These are phyloP conservation scores for Huntiella savannae DNA, from an alignment of 2,329 filamentous ascomycete genomes.

Conservation along the genomic window DNA sequence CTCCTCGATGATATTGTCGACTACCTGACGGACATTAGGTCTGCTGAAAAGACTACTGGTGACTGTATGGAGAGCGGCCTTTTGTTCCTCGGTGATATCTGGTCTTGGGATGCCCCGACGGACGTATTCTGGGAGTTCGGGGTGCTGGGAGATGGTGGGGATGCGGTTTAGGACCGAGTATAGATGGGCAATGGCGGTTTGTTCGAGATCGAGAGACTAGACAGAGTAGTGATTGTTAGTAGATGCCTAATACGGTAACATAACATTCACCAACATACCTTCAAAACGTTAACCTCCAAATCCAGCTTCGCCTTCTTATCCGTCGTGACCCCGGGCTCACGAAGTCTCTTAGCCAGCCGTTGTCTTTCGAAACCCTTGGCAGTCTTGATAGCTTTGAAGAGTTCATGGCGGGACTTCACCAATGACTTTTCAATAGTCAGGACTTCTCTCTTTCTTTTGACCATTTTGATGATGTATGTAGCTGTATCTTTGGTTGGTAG, in stretches of 20 bases:
- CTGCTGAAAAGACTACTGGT: slow-evolving; percentile 38
- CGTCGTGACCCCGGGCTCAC: slow-evolving; percentile 24
- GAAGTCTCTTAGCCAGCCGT: slow-evolving; percentile 44
- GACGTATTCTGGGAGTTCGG: slow-evolving; percentile 30
- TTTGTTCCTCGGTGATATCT: slow-evolving; percentile 32
- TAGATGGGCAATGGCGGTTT: slow-evolving; percentile 36
- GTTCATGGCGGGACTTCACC: slow-evolving; percentile 35
- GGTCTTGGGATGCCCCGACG: slow-evolving; percentile 29
- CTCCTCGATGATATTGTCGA: slow-evolving; percentile 28
- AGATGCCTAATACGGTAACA: neutral
- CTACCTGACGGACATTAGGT: slow-evolving; percentile 28
- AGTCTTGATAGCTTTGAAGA: slow-evolving; percentile 49
- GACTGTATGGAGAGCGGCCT: slow-evolving; percentile 34
- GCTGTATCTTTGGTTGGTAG: neutral
- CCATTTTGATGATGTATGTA: slow-evolving; percentile 21
- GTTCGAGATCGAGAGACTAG: slow-evolving; percentile 37
- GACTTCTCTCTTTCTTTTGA: slow-evolving; percentile 37
- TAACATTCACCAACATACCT: slow-evolving; percentile 20
- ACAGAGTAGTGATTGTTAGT: neutral
- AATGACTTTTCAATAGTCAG: slow-evolving; percentile 30
- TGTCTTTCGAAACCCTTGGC: slow-evolving; percentile 64
- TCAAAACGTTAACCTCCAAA: slow-evolving; percentile 36
- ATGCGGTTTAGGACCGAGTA: slow-evolving; percentile 34
- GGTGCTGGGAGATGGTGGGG: slow-evolving; percentile 31
- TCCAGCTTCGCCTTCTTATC: slow-evolving; percentile 42